A percentile compares a stretch with the other conserved stretches of the same genome.
phyloP scores from a whole-genome alignment of 2,329 filamentous ascomycete species.

The Metarhizium sp. region DNA sequence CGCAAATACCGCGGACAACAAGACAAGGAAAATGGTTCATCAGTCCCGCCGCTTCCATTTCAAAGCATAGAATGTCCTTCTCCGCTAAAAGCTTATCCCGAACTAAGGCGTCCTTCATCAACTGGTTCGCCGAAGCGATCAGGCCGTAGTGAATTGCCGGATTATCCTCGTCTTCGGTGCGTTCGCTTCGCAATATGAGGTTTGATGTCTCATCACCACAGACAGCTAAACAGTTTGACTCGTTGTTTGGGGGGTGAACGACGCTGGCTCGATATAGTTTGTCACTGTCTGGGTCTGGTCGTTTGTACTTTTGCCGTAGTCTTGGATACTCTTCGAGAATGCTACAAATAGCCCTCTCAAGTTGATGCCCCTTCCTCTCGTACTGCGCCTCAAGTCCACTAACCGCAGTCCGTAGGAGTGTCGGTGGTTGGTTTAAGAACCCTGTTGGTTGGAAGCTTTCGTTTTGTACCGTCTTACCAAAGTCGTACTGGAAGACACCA shows the following conservation, averaged over 20 bases:
- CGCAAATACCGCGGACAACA: conserved; percentile 24
- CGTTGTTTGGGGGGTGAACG: not conserved
- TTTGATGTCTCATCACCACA: not conserved
- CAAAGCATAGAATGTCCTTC: not conserved
- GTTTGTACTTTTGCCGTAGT: not conserved
- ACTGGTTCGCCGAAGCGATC: conserved; percentile 1
- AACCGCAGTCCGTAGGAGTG: conserved; percentile 5
- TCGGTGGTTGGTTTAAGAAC: conserved; percentile 9
- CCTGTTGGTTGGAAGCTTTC: conserved; percentile 6
- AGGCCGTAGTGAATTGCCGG: conserved; percentile 12
- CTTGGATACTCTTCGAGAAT: not conserved
- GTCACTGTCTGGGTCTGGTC: not conserved
- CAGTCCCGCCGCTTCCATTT: not conserved
- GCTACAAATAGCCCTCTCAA: not conserved
- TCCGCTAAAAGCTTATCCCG: conserved; percentile 8
- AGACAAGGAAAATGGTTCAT: conserved; percentile 14
- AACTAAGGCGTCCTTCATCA: not conserved
- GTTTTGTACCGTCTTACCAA: conserved; percentile 11
- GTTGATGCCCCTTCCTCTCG: conserved; percentile 6
- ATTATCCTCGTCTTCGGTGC: not conserved
- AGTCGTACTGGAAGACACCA: conserved; percentile 16
- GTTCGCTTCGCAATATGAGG: not conserved
- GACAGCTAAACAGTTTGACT: not conserved
- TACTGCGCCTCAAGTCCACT: not conserved
- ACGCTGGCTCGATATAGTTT: not conserved